Conservation (phyloP, 768 basidiomycete species). For the Termitomyces sp. region DNA sequence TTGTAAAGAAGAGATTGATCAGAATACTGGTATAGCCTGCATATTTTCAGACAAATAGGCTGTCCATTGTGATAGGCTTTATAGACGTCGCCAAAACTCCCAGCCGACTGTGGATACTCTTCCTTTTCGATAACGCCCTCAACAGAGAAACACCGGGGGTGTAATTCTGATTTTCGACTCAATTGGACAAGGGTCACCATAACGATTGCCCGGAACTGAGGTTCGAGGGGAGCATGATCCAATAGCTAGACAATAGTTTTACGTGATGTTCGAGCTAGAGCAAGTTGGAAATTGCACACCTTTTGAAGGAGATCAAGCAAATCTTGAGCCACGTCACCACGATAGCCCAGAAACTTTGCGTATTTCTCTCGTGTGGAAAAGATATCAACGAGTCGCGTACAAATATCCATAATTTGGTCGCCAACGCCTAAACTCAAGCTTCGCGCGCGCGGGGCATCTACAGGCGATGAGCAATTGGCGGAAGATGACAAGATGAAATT, state of each 20-base stretch:
- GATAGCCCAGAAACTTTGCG: neutral
- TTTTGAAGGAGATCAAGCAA: no score
- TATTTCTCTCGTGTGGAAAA: neutral
- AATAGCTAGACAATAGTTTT: constrained; percentile 5
- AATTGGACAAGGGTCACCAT: constrained; percentile 17
- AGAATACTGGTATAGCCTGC: no score
- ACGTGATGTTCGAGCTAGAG: neutral
- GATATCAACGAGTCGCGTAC: neutral
- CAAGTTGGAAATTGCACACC: neutral
- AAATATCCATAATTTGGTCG: neutral
- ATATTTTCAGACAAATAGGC: no score
- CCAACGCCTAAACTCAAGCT: neutral
- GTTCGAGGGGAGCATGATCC: no score
- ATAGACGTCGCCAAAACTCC: constrained; percentile 24
- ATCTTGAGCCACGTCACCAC: neutral
- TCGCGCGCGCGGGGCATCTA: neutral
- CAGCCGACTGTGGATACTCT: constrained; percentile 13
- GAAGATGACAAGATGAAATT: neutral
- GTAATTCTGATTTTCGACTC: constrained; percentile 18
- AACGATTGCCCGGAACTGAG: constrained; percentile 9
- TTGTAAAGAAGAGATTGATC: no score
- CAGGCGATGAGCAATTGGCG: neutral
- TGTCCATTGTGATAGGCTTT: no score
- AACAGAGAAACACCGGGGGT: constrained; percentile 22
- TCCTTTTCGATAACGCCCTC: constrained; percentile 1